Evolutionary conservation across 805 yeast species (phyloP), one percentile per base, ranked within the genome.

Genomic region (Yamadazyma philogaea): DNA sequence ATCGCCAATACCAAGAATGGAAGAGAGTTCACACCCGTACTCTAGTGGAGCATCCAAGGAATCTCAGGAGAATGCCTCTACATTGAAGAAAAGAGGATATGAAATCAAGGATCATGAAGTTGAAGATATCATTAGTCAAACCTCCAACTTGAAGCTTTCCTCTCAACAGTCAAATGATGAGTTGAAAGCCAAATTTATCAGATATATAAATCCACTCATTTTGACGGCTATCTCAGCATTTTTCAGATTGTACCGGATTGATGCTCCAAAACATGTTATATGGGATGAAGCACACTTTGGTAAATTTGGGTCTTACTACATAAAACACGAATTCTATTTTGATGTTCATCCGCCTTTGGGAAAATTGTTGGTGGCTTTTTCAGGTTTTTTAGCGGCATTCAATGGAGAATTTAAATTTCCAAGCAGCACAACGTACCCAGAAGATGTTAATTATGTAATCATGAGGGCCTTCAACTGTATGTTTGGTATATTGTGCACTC

Each of bases 211-310:
- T 42, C 64, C 74, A 4, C 46, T 69, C 17, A 44, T 64, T 11
- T 58, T 70, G 49, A 68, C 74, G 12, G 55, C 59, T 21, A 34
- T 64, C 21, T 63, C 74, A 4, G 66, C 66, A 7, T 49, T 52
- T 48, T 75, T 87, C 32, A 78, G 98, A 53, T 78, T 89, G 62
- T 82, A 86, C 67, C 71, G 75, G 48, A 84, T 91, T 52, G 84
- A 86, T 42, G 70, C 75, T 43, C 85, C 87, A 47, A 72, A 77
- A 43, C 72, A 76, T 43, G 97, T 93, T 22, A 93, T 93, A 18
- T 90, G 97, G 97, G 97, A 89, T 66, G 97, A 89, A 61, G 97
- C 96, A 31, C 96, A 90, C 69, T 91, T 91, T 63, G 99, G 97
- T 39, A 93, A 91, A 62, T 91, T 91, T 61, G 98, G 97, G 24